phyloP scores from a whole-genome alignment of 805 yeast species.

The Teunomyces panamensis region DNA sequence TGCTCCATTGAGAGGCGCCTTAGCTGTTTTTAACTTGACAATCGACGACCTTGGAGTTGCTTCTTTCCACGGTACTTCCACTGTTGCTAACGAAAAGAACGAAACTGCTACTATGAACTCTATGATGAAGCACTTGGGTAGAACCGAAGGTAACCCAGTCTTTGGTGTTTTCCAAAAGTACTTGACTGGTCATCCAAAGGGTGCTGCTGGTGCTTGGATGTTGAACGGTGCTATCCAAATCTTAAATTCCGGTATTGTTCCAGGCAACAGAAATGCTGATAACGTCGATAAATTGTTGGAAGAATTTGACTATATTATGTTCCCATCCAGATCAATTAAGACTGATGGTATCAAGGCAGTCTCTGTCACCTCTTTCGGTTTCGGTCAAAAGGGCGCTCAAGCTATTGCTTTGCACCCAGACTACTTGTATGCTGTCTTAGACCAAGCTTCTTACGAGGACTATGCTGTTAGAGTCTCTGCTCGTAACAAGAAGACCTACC shows the following conservation, averaged over 20 bases:
- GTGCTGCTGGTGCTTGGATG: slow-evolving; percentile 99
- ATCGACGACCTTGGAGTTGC: slow-evolving; percentile 95
- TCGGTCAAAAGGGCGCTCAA: slow-evolving; percentile 99
- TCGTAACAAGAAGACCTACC: slow-evolving; percentile 86
- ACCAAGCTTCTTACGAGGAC: slow-evolving; percentile 63
- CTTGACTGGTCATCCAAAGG: slow-evolving; percentile 99
- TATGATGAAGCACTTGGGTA: slow-evolving; percentile 94
- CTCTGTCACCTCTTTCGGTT: slow-evolving; percentile 95
- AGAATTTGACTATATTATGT: slow-evolving; percentile 82
- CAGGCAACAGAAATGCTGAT: slow-evolving; percentile 99
- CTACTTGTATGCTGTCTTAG: slow-evolving; percentile 83
- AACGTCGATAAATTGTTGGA: slow-evolving; percentile 83
- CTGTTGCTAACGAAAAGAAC: slow-evolving; percentile 97
- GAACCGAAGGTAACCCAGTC: slow-evolving; percentile 97
- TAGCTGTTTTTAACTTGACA: slow-evolving; percentile 89
- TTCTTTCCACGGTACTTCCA: slow-evolving; percentile 99
- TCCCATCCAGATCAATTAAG: slow-evolving; percentile 89
- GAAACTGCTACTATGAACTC: slow-evolving; percentile 87
- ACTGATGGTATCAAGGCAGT: slow-evolving; percentile 98
- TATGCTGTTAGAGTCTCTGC: slow-evolving; percentile 69
- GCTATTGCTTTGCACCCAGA: slow-evolving; percentile 91
- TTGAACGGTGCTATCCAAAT: slow-evolving; percentile 96
- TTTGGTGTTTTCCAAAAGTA: slow-evolving; percentile 98
- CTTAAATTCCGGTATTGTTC: slow-evolving; percentile 87
- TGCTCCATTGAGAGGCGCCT: slow-evolving; percentile 95